phyloP scores from a whole-genome alignment of 257 asterid species.

The Solanum stenotomum region DNA sequence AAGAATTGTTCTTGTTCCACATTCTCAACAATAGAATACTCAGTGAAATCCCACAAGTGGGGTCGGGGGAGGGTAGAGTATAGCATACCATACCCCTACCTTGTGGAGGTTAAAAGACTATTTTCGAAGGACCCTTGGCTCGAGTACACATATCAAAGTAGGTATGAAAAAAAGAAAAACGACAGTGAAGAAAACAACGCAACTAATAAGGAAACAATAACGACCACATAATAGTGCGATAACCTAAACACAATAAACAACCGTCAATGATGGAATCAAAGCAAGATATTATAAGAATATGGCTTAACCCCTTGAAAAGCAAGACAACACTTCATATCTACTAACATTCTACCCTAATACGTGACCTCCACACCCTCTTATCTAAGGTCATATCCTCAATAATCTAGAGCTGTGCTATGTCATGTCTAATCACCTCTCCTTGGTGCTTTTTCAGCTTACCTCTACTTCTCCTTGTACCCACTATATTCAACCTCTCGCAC shows the following conservation, averaged over 20 bases:
- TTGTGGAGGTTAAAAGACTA: not conserved
- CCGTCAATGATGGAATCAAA: not conserved
- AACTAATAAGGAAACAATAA: not conserved
- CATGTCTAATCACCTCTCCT: not conserved
- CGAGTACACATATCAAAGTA: not conserved
- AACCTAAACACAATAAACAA: not conserved
- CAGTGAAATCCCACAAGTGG: not conserved
- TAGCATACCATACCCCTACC: not conserved
- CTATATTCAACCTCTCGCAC: not conserved
- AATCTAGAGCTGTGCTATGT: not conserved
- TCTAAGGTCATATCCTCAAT: not conserved
- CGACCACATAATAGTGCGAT: not conserved
- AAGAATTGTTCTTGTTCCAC: not conserved
- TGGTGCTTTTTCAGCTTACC: not conserved
- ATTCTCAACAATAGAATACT: not conserved
- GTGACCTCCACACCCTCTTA: not conserved
- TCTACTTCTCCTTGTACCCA: not conserved
- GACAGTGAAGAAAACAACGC: not conserved
- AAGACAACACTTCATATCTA: not conserved
- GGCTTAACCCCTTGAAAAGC: not conserved
- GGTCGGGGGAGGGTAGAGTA: not conserved
- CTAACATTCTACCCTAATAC: not conserved
- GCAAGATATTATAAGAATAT: not conserved
- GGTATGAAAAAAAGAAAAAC: not conserved
- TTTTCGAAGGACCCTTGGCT: not conserved